Evolutionary conservation across 805 yeast genomes (phyloP), one percentile per base, ranked within the genome.

Genomic region (Yarrowia alimentaria): DNA sequence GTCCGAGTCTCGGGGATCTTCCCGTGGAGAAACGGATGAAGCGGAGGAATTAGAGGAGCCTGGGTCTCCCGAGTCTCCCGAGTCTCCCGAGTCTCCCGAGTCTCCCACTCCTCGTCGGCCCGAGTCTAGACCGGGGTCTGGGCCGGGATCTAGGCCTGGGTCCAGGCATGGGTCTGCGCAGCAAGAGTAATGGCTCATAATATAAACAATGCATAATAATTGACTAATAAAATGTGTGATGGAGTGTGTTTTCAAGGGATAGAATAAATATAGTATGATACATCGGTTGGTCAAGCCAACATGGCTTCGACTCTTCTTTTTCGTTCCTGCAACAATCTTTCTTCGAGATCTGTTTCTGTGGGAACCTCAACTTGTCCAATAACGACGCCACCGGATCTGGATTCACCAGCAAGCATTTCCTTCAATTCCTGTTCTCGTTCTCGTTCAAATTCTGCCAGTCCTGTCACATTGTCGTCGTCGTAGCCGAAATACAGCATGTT

Each of bases 401-500:
- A n/a, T n/a, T 30, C 30, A 8, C 30, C 37, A 4, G 22, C 22
- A 5, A 43, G 30, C 50, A 43, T 43, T 16, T 43, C 50, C 22
- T 17, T 11, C 17, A 43, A 11, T 6, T 43, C 50, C n/a, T 4
- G 1, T 21, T 43, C 50, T 30, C 37, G 9, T 31, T 30, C 29
- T 13, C 30, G 17, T n/a, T 43, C 50, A 43, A 43, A 43, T 30
- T 43, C 50, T 37, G 11, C 2, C 21, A 43, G 21, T 1, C 37
- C 50, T 2, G 33, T 28, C 9, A 30, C 50, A 10, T 51, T 53
- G 20, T 64, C 67, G 31, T 57, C 63, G 3, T 49, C 51, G 17
- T 63, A 61, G 1, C 69, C 69, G 45, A 54, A 65, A 31, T 65
- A 65, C 7, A 50, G 51, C 6, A 65, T 63, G 18, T 57, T 52